Conservation (phyloP, 176 grass and related monocot species). For the Oryza coarctata region DNA sequence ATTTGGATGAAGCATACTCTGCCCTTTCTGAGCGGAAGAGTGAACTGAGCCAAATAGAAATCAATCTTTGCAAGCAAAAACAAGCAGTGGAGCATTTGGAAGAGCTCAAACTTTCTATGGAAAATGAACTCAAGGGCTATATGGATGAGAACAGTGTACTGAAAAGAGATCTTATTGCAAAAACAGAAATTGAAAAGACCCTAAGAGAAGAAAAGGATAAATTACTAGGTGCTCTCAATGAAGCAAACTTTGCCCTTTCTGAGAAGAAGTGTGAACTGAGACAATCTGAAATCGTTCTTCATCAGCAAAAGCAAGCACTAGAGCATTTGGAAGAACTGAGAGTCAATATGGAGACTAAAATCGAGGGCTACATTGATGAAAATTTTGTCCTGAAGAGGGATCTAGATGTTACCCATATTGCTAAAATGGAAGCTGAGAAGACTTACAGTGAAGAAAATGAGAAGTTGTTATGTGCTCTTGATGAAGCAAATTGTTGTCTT, state of each 20-base stretch:
- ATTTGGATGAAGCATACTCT: slow-evolving; percentile 53
- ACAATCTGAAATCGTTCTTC: slow-evolving; percentile 19
- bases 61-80: slow-evolving; percentile 45
- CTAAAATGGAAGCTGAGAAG: slow-evolving; percentile 45
- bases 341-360: slow-evolving; percentile 39
- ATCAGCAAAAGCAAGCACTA: slow-evolving; percentile 17
- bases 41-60: slow-evolving; percentile 39
- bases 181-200: slow-evolving; percentile 28
- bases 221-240: slow-evolving; percentile 9
- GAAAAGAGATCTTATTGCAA: slow-evolving; percentile 37
- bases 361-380: slow-evolving; percentile 42
- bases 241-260: slow-evolving; percentile 34
- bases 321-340: slow-evolving; percentile 44
- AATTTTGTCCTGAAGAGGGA: slow-evolving; percentile 34
- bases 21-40: slow-evolving; percentile 38
- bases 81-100: slow-evolving; percentile 40
- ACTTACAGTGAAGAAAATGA: slow-evolving; percentile 46
- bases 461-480: slow-evolving; percentile 30
- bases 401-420: slow-evolving; percentile 45
- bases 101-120: slow-evolving; percentile 32
- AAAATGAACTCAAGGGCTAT: slow-evolving; percentile 40
- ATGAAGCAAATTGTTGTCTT: slow-evolving; percentile 43
- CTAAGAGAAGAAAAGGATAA: slow-evolving; percentile 47
- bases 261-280: slow-evolving; percentile 35
- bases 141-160: slow-evolving; percentile 27